phyloP scores from a whole-genome alignment of 192 early-diverging fungal genomes.

The Backusella morwellensis region DNA sequence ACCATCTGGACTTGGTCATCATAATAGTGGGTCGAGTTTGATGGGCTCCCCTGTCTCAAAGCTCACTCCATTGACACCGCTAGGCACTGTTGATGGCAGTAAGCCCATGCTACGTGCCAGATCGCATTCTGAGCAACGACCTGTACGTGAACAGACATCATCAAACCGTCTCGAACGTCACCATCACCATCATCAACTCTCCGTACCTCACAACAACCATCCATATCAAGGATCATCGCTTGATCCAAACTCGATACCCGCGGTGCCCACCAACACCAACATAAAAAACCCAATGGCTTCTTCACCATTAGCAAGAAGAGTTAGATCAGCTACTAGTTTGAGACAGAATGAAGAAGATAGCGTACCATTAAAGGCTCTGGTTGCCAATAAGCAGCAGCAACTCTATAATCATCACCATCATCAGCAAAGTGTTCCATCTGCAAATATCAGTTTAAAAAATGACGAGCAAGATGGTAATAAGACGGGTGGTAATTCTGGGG shows the following conservation, averaged over 20 bases:
- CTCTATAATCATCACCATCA: constrained; percentile 12
- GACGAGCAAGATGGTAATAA: not conserved
- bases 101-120: constrained; percentile 21
- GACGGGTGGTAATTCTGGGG: not conserved
- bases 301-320: constrained; percentile 42
- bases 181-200: constrained; percentile 5
- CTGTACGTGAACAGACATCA: constrained; percentile 5
- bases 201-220: not conserved
- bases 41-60: constrained; percentile 6
- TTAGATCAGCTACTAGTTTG: constrained; percentile 48
- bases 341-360: constrained; percentile 41
- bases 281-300: constrained; percentile 17
- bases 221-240: not conserved
- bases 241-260: constrained; percentile 9
- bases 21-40: not conserved
- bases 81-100: constrained; percentile 1
- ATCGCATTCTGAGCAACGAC: constrained; percentile 23
- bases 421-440: not conserved
- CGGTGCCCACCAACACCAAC: constrained; percentile 1
- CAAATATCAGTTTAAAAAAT: not conserved
- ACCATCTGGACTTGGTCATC: not conserved
- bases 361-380: constrained; percentile 35
- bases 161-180: not conserved
- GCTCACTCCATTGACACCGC: not conserved
- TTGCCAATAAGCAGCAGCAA: constrained; percentile 26